Conservation (phyloP, 1,284 basidiomycete genomes). For the Sanghuangporus weigelae region DNA sequence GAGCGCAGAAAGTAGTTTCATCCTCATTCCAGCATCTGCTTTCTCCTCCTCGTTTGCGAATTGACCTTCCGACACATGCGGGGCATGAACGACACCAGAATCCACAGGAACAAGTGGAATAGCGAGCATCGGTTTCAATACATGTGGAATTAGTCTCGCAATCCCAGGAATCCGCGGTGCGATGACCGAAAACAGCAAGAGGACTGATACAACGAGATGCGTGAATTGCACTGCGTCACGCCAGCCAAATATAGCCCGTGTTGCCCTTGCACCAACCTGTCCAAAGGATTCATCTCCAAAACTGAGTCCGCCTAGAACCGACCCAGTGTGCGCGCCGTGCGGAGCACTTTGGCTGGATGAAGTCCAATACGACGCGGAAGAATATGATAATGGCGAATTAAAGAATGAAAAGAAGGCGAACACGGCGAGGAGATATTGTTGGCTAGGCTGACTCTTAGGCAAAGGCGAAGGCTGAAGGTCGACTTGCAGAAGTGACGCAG, state of each 20-base stretch:
- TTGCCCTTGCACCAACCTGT: neutral
- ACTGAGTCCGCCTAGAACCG: conserved; percentile 22
- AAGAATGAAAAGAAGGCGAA: conserved; percentile 75
- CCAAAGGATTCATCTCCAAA: conserved; percentile 18
- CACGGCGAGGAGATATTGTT: conserved; percentile 66
- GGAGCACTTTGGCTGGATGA: conserved; percentile 18
- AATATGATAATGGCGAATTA: conserved; percentile 58
- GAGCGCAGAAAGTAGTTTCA: conserved; percentile 27
- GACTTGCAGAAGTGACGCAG: neutral
- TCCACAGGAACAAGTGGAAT: neutral
- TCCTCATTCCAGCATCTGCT: conserved; percentile 14
- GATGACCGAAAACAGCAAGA: conserved; percentile 56
- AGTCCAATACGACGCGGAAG: conserved; percentile 26
- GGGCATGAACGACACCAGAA: neutral
- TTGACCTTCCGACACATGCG: neutral
- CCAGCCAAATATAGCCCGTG: conserved; percentile 34
- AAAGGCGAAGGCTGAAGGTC: neutral
- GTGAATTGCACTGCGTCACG: conserved; percentile 49
- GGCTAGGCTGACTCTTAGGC: conserved; percentile 19
- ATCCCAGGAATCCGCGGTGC: conserved; percentile 39
- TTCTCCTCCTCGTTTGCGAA: conserved; percentile 9
- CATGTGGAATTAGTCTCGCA: neutral
- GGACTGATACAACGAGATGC: conserved; percentile 56
- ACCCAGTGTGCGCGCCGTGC: conserved; percentile 28
- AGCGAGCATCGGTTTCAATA: neutral